phyloP scores from a whole-genome alignment of 345 rosid genomes.

The Pelargonium nanum region DNA sequence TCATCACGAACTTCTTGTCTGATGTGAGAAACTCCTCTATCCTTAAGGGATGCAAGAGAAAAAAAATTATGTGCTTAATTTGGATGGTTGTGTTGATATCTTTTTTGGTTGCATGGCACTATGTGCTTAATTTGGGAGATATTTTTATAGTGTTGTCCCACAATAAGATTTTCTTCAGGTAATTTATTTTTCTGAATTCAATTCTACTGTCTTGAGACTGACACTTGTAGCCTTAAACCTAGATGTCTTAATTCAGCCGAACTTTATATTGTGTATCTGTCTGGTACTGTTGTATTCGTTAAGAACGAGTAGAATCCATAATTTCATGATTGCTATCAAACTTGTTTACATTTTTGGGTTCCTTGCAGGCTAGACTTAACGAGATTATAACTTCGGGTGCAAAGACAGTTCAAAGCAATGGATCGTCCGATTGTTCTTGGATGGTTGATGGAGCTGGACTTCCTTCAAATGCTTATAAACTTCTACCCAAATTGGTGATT shows the following conservation, averaged over 20 bases:
- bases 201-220: neutral
- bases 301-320: neutral
- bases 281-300: neutral
- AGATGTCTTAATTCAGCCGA: neutral
- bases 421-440: constrained; percentile 70
- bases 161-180: neutral
- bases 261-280: neutral
- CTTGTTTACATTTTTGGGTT: neutral
- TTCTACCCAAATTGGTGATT: constrained; percentile 65
- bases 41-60: too few species aligned
- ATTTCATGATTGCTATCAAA: neutral
- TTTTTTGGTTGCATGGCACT: too few species aligned
- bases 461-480: constrained; percentile 68
- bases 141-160: too few species aligned
- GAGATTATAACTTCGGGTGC: constrained; percentile 60
- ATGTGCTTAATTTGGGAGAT: too few species aligned
- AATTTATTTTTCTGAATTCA: neutral
- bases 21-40: too few species aligned
- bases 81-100: too few species aligned
- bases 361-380: constrained; percentile 65
- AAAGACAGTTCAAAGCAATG: constrained; percentile 38
- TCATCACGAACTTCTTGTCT: too few species aligned
- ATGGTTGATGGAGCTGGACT: constrained; percentile 96
- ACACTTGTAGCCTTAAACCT: neutral
- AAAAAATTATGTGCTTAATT: too few species aligned